A percentile compares a stretch with the other conserved stretches of the same genome.
These are phyloP conservation scores for Pythium dissotocum DNA, from an alignment of 352 stramenopile species.

Conservation along the genomic window DNA sequence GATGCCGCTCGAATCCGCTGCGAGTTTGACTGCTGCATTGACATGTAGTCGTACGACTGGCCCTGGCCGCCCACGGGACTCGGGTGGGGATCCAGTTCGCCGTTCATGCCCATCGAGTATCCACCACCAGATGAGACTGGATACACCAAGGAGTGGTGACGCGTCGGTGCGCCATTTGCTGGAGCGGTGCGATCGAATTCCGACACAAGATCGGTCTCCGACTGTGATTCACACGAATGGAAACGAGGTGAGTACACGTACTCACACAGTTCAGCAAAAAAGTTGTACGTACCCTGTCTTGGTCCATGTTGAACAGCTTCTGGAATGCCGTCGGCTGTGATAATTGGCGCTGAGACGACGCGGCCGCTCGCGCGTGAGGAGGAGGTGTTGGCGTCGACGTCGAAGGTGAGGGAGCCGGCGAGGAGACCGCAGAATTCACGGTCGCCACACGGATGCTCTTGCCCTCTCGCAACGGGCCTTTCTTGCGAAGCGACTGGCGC, in stretches of 20 bases:
- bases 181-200: slow-evolving; percentile 52
- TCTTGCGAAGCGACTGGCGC: slow-evolving; percentile 86
- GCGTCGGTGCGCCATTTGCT: slow-evolving; percentile 25
- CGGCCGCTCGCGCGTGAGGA: neutral
- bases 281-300: slow-evolving; percentile 39
- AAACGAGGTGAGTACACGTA: neutral
- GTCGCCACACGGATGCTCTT: slow-evolving; percentile 80
- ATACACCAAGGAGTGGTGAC: slow-evolving; percentile 50
- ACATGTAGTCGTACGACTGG: slow-evolving; percentile 26
- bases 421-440: slow-evolving; percentile 33
- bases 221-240: neutral
- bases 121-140: slow-evolving; percentile 27
- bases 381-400: slow-evolving; percentile 9
- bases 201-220: slow-evolving; percentile 27
- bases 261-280: neutral
- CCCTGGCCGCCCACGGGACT: slow-evolving; percentile 5
- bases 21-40: slow-evolving; percentile 17
- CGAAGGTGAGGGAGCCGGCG: slow-evolving; percentile 14
- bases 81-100: slow-evolving; percentile 17
- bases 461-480: slow-evolving; percentile 74
- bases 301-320: slow-evolving; percentile 51
- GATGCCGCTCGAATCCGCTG: slow-evolving; percentile 27
- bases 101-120: slow-evolving; percentile 33
- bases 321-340: slow-evolving; percentile 52
- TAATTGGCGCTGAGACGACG: slow-evolving; percentile 29